These are phyloP conservation scores for Phylloporus sp. DNA, from an alignment of 768 basidiomycete species.

Conservation along the genomic window DNA sequence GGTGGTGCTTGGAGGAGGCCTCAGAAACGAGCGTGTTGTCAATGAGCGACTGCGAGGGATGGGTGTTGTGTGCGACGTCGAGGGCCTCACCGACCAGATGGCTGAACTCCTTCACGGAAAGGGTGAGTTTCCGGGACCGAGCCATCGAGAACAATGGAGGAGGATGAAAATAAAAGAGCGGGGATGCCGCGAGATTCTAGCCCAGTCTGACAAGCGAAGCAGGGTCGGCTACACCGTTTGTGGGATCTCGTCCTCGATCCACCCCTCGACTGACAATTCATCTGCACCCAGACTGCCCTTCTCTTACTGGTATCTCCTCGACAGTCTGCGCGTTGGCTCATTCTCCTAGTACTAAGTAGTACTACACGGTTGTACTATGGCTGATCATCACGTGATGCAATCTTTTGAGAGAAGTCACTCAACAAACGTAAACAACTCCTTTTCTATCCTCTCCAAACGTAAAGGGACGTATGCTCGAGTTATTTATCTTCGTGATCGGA, in stretches of 20 bases:
- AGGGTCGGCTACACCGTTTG: constrained; percentile 15
- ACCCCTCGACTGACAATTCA: neutral
- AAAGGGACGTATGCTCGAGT: no score
- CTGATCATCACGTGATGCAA: no score
- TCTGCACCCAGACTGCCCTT: no score
- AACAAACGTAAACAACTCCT: no score
- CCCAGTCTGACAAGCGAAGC: constrained; percentile 8
- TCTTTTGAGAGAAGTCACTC: no score
- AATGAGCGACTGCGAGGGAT: constrained; percentile 21
- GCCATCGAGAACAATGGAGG: constrained; percentile 17
- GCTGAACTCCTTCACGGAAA: constrained; percentile 32
- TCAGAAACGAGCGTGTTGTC: constrained; percentile 20
- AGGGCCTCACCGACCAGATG: constrained; percentile 34
- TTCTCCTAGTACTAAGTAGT: no score
- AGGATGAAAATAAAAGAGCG: constrained; percentile 5
- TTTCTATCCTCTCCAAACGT: no score
- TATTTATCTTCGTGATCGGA: no score
- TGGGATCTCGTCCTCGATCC: neutral
- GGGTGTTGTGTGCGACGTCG: constrained; percentile 13
- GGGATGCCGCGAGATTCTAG: constrained; percentile 2
- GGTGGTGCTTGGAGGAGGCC: constrained; percentile 12
- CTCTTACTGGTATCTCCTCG: no score
- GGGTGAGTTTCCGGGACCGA: constrained; percentile 25
- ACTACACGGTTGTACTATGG: no score
- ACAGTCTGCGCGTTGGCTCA: no score